Base-by-base conservation (phyloP, 2,329 filamentous ascomycete genomes). In the Madurella fahalii region DNA sequence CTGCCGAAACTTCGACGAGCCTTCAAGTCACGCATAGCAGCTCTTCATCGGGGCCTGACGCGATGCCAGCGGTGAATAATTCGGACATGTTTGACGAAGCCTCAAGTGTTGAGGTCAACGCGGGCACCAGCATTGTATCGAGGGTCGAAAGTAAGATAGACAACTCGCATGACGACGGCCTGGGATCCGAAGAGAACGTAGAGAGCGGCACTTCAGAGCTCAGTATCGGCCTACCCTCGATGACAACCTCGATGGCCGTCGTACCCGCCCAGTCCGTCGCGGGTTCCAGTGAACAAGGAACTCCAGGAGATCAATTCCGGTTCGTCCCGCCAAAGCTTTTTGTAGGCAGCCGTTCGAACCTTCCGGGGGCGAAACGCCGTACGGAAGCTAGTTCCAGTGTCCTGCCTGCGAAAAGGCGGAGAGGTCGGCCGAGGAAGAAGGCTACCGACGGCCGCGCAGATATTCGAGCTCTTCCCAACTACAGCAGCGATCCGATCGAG, bases 401-500 rank as follows among this genome's bases (percentile, higher is more conserved):
- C 43, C 54, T 17, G 16, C 17, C 58, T 11, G 34, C 46, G 11
- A 60, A 34, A 25, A 56, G 47, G 31, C 57, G 52, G 37, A 54
- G 56, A 47, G 62, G 62, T 15, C 57, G 62, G 41, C 51, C 46
- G 18, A 63, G 39, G 46, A 63, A 51, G 46, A 55, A 57, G 45
- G 56, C 57, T 2, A 53, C 31, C 37, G 63, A 64, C 50, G 64
- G 64, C n/a, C 59, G 66, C 31, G 60, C 64, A 1, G 56, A 63
- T 50, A 69, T 69, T 30, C 61, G 65, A 18, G 61, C 60, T 9
- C 56, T 69, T 25, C 67, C 67, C 1, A 64, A 64, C 53, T 66
- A 67, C 51, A 60, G 52, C 31, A 61, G 59, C 18, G 67, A 69
- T 53, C 67, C 67, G 0, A 69, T 69, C 39, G 67, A 69, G 51